Percentiles rank a stretch among this genome's conserved stretches.
Evolutionary conservation across 2,329 filamentous ascomycete genomes (phyloP).

Genomic region (Fusarium abutilonis): DNA sequence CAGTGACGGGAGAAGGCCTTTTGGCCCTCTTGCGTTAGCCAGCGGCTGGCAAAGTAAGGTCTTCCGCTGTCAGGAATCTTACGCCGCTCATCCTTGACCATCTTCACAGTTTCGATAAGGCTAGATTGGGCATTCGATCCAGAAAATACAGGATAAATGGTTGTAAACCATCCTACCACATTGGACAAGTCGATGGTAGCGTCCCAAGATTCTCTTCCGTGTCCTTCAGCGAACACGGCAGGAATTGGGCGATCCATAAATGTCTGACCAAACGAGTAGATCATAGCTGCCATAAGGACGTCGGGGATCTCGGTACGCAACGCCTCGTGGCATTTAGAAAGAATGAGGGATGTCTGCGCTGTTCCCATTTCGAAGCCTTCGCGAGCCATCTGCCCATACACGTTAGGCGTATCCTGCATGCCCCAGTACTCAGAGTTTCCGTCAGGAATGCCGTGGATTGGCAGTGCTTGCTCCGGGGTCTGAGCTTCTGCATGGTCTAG

Average conservation of each 20-base stretch:
- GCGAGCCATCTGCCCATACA: constrained; percentile 35
- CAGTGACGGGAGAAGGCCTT: constrained; percentile 28
- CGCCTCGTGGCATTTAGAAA: constrained; percentile 37
- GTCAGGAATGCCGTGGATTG: constrained; percentile 16
- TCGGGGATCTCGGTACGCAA: constrained; percentile 50
- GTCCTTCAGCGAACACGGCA: constrained; percentile 49
- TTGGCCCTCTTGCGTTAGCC: constrained; percentile 20
- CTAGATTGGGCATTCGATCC: background rate
- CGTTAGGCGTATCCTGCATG: constrained; percentile 32
- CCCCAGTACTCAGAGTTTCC: constrained; percentile 44
- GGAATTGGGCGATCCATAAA: constrained; percentile 47
- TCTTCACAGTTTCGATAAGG: constrained; percentile 28
- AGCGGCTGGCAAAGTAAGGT: constrained; percentile 37
- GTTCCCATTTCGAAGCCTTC: constrained; percentile 32
- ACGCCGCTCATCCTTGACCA: constrained; percentile 34
- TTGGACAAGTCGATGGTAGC: constrained; percentile 44
- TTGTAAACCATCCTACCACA: constrained; percentile 54
- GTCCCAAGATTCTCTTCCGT: constrained; percentile 50
- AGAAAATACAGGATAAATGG: constrained; percentile 46
- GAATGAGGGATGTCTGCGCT: constrained; percentile 27
- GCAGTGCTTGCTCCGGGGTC: constrained; percentile 42
- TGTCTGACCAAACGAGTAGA: constrained; percentile 42
- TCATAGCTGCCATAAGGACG: constrained; percentile 48
- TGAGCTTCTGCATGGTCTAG: constrained; percentile 9
- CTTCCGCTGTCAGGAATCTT: constrained; percentile 26